Evolutionary conservation across 768 basidiomycete genomes (phyloP).

Genomic region (Leccinum arenicola): DNA sequence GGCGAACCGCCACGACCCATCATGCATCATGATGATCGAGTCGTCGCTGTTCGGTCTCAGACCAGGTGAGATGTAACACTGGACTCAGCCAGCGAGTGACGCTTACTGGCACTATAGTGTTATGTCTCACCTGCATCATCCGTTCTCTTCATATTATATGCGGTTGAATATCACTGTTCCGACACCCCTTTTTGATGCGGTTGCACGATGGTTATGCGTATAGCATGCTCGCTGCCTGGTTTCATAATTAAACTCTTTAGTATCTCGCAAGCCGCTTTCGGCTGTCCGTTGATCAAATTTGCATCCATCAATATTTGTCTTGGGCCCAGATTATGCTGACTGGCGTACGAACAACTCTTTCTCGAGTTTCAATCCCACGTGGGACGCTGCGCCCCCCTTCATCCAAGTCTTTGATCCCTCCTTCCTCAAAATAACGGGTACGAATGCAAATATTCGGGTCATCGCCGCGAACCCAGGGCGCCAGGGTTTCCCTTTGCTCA

Average conservation of each 20-base stretch:
- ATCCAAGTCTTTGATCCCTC: not conserved
- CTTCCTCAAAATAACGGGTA: not conserved
- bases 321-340: not conserved
- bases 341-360: not conserved
- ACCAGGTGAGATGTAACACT: not conserved
- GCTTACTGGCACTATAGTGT: not conserved
- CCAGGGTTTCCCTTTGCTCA: not conserved
- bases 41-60: too few relatives aligned
- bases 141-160: not conserved
- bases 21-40: too few relatives aligned
- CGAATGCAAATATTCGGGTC: not conserved
- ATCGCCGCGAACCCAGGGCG: not conserved
- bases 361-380: not conserved
- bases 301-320: not conserved
- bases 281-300: too few relatives aligned
- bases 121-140: not conserved
- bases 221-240: too few relatives aligned
- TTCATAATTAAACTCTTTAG: too few relatives aligned
- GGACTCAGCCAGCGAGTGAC: not conserved
- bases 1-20: not conserved
- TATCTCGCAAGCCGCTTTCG: too few relatives aligned
- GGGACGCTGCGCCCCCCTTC: not conserved
- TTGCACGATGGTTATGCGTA: too few relatives aligned
- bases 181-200: too few relatives aligned
- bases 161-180: not conserved